These are phyloP conservation scores for Polyporus tsugae DNA, from an alignment of 1,284 basidiomycete genomes.

Conservation along the genomic window DNA sequence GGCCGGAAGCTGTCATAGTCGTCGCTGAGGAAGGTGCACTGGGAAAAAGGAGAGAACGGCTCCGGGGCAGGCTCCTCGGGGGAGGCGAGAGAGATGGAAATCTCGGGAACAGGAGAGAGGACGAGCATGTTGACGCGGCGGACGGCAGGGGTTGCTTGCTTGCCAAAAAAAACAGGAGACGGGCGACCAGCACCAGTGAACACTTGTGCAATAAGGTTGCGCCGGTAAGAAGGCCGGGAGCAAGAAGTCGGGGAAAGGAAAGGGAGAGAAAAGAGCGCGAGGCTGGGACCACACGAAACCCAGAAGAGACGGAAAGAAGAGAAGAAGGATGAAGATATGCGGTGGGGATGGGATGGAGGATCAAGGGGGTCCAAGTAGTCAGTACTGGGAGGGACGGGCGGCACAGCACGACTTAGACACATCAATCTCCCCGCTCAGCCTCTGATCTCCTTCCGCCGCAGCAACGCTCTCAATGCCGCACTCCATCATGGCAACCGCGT, in stretches of 20 bases:
- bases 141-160: constrained; percentile 30
- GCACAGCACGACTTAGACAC: constrained; percentile 11
- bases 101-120: constrained; percentile 62
- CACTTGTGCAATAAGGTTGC: constrained; percentile 36
- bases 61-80: constrained; percentile 57
- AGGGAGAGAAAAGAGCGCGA: constrained; percentile 37
- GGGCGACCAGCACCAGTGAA: constrained; percentile 57
- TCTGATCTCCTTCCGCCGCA: constrained; percentile 12
- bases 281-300: constrained; percentile 35
- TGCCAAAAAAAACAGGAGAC: constrained; percentile 23
- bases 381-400: background rate
- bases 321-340: constrained; percentile 32
- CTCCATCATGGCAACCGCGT: constrained; percentile 25
- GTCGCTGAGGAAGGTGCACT: constrained; percentile 40
- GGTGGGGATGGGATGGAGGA: constrained; percentile 21
- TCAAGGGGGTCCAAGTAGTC: constrained; percentile 14
- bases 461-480: constrained; percentile 3
- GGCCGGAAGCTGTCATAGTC: constrained; percentile 63
- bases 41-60: constrained; percentile 73
- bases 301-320: constrained; percentile 38
- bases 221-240: constrained; percentile 38
- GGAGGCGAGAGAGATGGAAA: constrained; percentile 72
- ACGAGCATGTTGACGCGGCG: constrained; percentile 50
- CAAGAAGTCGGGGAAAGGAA: constrained; percentile 28
- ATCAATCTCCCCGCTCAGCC: constrained; percentile 14